Evolutionary conservation across 2,329 filamentous ascomycete species (phyloP).

Genomic region (Ophiostoma fasciatum): DNA sequence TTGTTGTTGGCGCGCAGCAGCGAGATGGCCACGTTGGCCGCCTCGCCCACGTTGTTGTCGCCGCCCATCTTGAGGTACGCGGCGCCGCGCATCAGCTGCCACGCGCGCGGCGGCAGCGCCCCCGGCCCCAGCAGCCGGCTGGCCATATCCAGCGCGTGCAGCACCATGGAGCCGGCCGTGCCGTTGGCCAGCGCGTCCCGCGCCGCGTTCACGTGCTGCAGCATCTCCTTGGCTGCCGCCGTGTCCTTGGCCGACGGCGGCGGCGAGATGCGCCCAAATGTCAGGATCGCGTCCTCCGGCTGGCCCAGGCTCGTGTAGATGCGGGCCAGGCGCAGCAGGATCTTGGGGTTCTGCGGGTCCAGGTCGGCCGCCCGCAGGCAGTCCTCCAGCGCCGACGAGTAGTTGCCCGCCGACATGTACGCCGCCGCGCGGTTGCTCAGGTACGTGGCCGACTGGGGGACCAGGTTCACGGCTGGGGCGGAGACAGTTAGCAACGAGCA

Average conservation of each 20-base stretch:
- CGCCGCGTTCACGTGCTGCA: conserved; percentile 65
- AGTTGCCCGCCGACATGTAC: conserved; percentile 76
- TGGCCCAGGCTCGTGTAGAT: conserved; percentile 80
- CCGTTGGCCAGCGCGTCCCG: conserved; percentile 61
- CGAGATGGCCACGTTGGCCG: conserved; percentile 81
- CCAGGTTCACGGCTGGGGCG: conserved; percentile 63
- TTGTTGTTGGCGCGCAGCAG: conserved; percentile 74
- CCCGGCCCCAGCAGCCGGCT: conserved; percentile 61
- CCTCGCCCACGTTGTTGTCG: conserved; percentile 76
- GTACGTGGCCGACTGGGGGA: conserved; percentile 76
- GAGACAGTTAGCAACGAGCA: conserved; percentile 3
- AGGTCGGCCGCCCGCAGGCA: conserved; percentile 68
- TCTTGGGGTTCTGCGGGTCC: conserved; percentile 76
- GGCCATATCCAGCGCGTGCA: conserved; percentile 83
- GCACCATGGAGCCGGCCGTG: conserved; percentile 75
- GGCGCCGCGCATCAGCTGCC: conserved; percentile 84
- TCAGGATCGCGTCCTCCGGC: conserved; percentile 72
- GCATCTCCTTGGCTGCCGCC: conserved; percentile 71
- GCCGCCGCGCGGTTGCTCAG: conserved; percentile 91
- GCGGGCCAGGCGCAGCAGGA: conserved; percentile 72
- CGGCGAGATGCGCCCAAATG: conserved; percentile 67
- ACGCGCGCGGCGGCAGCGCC: conserved; percentile 77
- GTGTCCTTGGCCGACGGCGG: conserved; percentile 74
- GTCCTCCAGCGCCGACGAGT: conserved; percentile 69
- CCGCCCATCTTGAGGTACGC: conserved; percentile 88